Base-by-base conservation (phyloP, 306 rosid genomes). In the Medicago lupulina region DNA sequence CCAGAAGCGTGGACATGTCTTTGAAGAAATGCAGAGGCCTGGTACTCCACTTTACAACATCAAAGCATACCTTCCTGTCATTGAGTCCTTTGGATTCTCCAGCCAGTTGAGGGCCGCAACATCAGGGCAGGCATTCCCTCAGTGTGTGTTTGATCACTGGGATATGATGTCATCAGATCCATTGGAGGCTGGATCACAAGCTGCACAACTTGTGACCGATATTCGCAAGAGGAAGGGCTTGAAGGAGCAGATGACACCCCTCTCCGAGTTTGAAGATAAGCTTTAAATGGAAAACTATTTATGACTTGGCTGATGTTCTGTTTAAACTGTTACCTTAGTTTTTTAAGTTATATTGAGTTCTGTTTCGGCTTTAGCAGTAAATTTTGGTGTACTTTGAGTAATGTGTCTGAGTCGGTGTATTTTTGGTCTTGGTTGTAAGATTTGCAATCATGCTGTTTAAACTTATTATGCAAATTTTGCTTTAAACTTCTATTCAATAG, bases 211-310 rank as follows among this genome's bases (percentile, higher is more conserved):
- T 58, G 97, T 92, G 1, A 2, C 85, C 0, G 93, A 95, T 47
- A 89, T 92, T 80, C 91, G 97, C 1, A 95, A 89, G 91, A 95
- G 98, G 88, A 95, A 92, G 88, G 97, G 98, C 0, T 86, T 95
- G 92, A 92, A 93, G 93, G 92, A 87, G 73, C 92, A 90, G 80
- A 88, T 88, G 89, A 92, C 93, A 9, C 96, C 97, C 7, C 93
- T 92, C 0, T 85, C 97, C 0, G 96, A 92, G 51, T 90, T n/a
- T 6, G 96, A 89, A 80, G 97, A 92, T 84, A 89, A 88, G 89
- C 88, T 92, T 15, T 92, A 75, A 75, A 82, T 62, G 5, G 11
- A 2, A 7, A 18, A 12, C 36, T 53, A 21, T 10, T 61, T 9
- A 61, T 36, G 5, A 51, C 4, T 7, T 51, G 14, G 59, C 31